A percentile compares a stretch with the other conserved stretches of the same genome.
Evolutionary conservation across 2,329 filamentous ascomycete genomes (phyloP).

Genomic region (Ascocoryne sarcoides): DNA sequence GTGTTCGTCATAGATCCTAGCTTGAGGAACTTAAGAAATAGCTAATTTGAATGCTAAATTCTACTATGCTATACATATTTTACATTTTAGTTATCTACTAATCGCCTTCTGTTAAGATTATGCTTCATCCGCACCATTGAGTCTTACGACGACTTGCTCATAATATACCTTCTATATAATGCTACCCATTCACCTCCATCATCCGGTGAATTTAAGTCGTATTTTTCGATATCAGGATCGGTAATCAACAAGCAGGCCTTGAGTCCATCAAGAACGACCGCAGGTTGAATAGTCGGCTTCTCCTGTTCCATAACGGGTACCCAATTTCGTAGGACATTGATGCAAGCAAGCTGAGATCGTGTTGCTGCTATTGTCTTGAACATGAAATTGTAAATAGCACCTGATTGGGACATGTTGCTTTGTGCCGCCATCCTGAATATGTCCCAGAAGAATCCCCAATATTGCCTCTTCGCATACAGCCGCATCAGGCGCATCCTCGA

Average conservation of each 20-base stretch:
- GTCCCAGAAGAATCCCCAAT: constrained; percentile 51
- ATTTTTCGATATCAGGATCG: neutral
- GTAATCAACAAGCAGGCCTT: constrained; percentile 39
- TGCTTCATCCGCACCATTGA: neutral
- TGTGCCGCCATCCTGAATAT: constrained; percentile 48
- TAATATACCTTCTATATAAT: no score
- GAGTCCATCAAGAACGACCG: constrained; percentile 38
- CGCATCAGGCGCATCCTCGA: constrained; percentile 36
- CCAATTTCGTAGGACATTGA: constrained; percentile 41
- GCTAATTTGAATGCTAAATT: no score
- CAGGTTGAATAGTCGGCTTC: constrained; percentile 37
- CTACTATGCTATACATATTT: no score
- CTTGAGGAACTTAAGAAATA: no score
- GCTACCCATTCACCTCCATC: no score
- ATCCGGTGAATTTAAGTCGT: no score
- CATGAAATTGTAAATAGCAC: constrained; percentile 45
- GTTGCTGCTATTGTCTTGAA: constrained; percentile 41
- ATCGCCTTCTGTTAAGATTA: neutral
- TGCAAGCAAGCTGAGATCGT: constrained; percentile 35
- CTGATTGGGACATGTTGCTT: constrained; percentile 39
- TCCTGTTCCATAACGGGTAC: constrained; percentile 53
- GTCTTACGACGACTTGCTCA: no score
- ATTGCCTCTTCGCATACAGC: constrained; percentile 34
- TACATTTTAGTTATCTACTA: neutral
- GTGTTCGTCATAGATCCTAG: no score